Evolutionary conservation across 2,329 filamentous ascomycete genomes (phyloP).

Genomic region (Pochonia chlamydosporia): DNA sequence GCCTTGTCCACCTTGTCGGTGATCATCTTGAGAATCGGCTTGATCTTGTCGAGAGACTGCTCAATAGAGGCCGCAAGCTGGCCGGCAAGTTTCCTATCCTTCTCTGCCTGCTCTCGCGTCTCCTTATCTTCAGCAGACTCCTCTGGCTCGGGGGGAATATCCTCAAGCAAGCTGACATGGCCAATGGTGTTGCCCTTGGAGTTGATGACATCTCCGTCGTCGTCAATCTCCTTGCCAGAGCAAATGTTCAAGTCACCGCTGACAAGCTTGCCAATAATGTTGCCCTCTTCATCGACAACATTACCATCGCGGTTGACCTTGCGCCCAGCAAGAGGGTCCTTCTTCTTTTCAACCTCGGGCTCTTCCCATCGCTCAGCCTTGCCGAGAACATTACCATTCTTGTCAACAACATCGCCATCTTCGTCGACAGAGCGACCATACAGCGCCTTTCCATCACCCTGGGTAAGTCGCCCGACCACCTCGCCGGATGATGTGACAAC

Average conservation of each 20-base stretch:
- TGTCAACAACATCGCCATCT: constrained; percentile 77
- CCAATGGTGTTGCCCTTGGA: constrained; percentile 61
- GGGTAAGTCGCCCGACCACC: constrained; percentile 64
- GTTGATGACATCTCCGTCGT: constrained; percentile 66
- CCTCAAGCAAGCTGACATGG: constrained; percentile 60
- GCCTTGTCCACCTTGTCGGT: constrained; percentile 76
- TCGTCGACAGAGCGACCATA: constrained; percentile 71
- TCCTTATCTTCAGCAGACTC: constrained; percentile 42
- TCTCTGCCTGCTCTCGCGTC: constrained; percentile 48
- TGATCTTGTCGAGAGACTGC: constrained; percentile 76
- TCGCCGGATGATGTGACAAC: constrained; percentile 62
- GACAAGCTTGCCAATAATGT: constrained; percentile 60
- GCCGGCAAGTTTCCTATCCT: constrained; percentile 70
- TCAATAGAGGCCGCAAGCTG: constrained; percentile 69
- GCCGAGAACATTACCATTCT: constrained; percentile 57
- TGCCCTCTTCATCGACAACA: constrained; percentile 52
- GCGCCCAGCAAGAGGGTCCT: constrained; percentile 46
- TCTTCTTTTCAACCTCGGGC: constrained; percentile 44
- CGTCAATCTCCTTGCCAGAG: constrained; percentile 63
- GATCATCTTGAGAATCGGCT: constrained; percentile 82
- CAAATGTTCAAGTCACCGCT: constrained; percentile 61
- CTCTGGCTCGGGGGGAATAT: constrained; percentile 47
- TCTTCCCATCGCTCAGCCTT: constrained; percentile 57
- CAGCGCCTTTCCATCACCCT: constrained; percentile 66
- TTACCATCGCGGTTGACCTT: constrained; percentile 55